Evolutionary conservation across 1,284 basidiomycete species (phyloP), one percentile per base, ranked within the genome.

Genomic region (Earliella scabrosa): DNA sequence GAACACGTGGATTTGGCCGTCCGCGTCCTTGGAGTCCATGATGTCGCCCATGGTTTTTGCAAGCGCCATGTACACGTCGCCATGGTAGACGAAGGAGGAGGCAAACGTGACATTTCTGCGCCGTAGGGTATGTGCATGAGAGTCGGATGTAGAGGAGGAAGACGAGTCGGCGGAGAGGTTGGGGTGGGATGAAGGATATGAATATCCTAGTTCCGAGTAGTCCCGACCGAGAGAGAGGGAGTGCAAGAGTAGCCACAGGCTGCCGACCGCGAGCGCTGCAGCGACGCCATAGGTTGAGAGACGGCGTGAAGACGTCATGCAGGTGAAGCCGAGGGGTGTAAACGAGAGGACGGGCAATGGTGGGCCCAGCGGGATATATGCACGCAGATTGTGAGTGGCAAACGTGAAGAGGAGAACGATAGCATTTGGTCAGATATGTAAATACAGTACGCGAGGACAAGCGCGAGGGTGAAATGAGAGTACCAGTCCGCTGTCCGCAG

Each of bases 11-110:
- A 75, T 65, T 10, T 64, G 60, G n/a, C 54, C 61, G 20, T 44
- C 59, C 8, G 53, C 50, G 8, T 52, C 56, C 11, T 58, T 43
- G 13, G 38, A 40, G 51, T 45, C 60, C 53, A 73, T 60, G 3
- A 68, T 64, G n/a, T 69, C 63, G 40, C 69, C 61, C 24, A 74
- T 45, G 3, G 71, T 70, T 66, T 70, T 71, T 1, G 66, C 72
- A n/a, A 76, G 48, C 11, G 68, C 57, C 69, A 75, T 70, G 47
- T 72, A 74, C 6, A 75, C 73, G 46, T 76, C 74, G 54, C 68
- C 67, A 53, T 75, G 74, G 46, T 66, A 67, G 3, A 64, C 62
- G 45, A 74, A 76, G 0, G 61, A 61, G 5, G 71, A 69, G 1
- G 73, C 73, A 21, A 75, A 63, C 10, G 68, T 71, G 27, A 67